Conservation (phyloP, 768 basidiomycete genomes). For the Rickenella mellea region DNA sequence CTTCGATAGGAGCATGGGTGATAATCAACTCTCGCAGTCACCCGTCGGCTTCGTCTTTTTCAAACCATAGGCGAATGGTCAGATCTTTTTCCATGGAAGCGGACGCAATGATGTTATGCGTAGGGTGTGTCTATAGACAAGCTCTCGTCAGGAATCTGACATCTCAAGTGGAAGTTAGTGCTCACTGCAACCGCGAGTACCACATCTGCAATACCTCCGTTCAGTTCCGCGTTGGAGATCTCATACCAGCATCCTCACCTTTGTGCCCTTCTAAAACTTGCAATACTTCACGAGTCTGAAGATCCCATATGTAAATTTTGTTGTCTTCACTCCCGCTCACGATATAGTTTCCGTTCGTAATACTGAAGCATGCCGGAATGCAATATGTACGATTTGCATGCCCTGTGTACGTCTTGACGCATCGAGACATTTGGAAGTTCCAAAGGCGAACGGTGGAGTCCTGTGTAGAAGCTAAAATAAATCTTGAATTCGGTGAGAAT, state of each 20-base stretch:
- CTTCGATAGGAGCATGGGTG: background rate
- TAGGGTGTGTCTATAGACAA: conserved; percentile 62
- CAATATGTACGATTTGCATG: conserved; percentile 84
- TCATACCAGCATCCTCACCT: conserved; percentile 32
- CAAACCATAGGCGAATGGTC: conserved; percentile 75
- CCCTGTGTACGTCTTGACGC: conserved; percentile 87
- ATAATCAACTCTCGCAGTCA: background rate
- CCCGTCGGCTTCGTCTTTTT: conserved; percentile 14
- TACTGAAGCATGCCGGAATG: conserved; percentile 57
- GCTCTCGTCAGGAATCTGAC: conserved; percentile 4
- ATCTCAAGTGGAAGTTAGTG: background rate
- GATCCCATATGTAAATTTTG: conserved; percentile 83
- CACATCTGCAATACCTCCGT: conserved; percentile 29
- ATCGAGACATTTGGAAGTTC: conserved; percentile 86
- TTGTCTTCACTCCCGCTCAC: conserved; percentile 87
- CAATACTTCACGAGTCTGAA: conserved; percentile 69
- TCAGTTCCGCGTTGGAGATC: conserved; percentile 10
- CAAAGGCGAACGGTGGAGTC: conserved; percentile 92
- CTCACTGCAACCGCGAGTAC: conserved; percentile 68
- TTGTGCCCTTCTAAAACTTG: conserved; percentile 75
- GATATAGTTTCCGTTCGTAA: conserved; percentile 54
- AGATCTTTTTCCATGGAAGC: conserved; percentile 87
- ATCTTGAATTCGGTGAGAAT: conserved; percentile 90
- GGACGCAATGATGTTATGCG: conserved; percentile 66
- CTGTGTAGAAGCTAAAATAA: conserved; percentile 84